Evolutionary conservation across 495 filamentous ascomycete species (phyloP), one percentile per base, ranked within the genome.

Genomic region (Penicillium maclennaniae): DNA sequence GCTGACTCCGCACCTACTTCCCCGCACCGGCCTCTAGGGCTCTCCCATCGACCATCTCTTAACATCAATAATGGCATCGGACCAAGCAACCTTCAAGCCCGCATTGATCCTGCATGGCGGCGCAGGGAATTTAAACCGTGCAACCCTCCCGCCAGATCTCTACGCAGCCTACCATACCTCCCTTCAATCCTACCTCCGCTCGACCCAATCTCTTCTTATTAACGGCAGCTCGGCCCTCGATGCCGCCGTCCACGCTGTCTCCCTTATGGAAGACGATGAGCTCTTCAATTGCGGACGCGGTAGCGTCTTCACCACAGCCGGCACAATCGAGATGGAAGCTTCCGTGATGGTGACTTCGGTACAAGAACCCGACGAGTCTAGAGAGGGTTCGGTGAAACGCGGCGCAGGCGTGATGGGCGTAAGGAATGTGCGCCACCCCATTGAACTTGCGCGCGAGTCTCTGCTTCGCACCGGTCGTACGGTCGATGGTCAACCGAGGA

Each of bases 211-310:
- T 0, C 62, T 75, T 7, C 76, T 87, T 7, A 49, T 66, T 7
- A 56, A 53, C 6, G 78, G 77, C 6, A 62, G 67, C 27, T 69
- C 76, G 12, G 86, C 91, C 7, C 76, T 96, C 38, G 82, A 88
- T 34, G 81, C 86, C 6, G 87, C 87, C 9, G 86, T 86, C 8
- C 79, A 85, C 61, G 91, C 90, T 53, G 89, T 95, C 31, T 74
- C 76, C 6, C 74, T 85, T 19, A 82, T 96, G 41, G 91, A 96
- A 74, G 76, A 95, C 60, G 81, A 90, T 62, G 80, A 83, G 6
- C 83, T 95, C 10, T 96, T 92, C 79, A 96, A 96, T 72, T 82
- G 83, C 52, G 91, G 86, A 38, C 85, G 85, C 47, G 91, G 91
- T 55, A 88, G 89, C 45, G 91, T 95, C 15, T 96, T 95, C 67